Conservation (phyloP, 2,329 filamentous ascomycete species). For the Aspergillus quadrilineatus region DNA sequence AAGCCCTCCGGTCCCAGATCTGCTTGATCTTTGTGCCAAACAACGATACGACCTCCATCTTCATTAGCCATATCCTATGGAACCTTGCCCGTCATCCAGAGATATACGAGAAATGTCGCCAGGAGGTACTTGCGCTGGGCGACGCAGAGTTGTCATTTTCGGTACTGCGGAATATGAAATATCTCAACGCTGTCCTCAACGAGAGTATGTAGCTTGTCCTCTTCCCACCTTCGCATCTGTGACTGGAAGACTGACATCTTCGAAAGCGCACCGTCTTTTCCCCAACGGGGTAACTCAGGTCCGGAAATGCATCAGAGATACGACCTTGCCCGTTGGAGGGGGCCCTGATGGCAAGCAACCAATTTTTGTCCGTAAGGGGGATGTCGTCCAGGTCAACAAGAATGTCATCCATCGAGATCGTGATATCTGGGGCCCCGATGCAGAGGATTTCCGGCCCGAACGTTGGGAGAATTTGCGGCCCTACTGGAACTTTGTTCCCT, state of each 20-base stretch:
- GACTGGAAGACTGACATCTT: neutral
- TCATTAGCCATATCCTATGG: constrained; percentile 15
- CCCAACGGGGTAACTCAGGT: constrained; percentile 11
- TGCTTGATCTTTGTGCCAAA: constrained; percentile 10
- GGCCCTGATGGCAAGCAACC: constrained; percentile 14
- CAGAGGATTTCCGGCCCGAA: constrained; percentile 23
- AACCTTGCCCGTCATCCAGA: constrained; percentile 14
- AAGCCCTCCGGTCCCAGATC: constrained; percentile 13
- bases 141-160: neutral
- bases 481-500: constrained; percentile 13
- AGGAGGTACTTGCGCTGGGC: neutral
- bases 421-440: constrained; percentile 39
- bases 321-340: constrained; percentile 24
- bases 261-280: constrained; percentile 12
- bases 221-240: neutral
- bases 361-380: constrained; percentile 14
- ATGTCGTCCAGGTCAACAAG: neutral
- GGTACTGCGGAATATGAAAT: neutral
- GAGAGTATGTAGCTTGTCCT: neutral
- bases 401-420: constrained; percentile 39
- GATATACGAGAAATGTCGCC: neutral
- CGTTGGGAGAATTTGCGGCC: constrained; percentile 17
- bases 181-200: neutral
- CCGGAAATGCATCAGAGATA: constrained; percentile 21
- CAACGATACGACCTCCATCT: constrained; percentile 21